Evolutionary conservation across 2,329 filamentous ascomycete species (phyloP).

Genomic region (Neophaeococcomyces mojaviensis): DNA sequence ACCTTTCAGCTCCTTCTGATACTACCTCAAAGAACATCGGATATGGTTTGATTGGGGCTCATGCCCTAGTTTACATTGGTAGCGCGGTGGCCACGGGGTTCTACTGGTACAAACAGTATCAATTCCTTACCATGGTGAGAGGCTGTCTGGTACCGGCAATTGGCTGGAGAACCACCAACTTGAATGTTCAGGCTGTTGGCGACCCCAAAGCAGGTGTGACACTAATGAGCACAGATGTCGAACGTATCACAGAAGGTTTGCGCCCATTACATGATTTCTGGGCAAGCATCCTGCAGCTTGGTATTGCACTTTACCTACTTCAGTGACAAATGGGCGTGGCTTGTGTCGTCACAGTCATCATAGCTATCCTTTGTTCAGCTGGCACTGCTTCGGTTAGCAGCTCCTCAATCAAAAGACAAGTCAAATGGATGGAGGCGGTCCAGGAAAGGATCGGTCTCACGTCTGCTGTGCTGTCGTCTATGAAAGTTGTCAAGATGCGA

Average conservation of each 20-base stretch:
- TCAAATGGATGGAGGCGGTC: conserved; percentile 37
- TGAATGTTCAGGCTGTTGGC: conserved; percentile 28
- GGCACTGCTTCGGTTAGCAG: neutral
- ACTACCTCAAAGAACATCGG: conserved; percentile 26
- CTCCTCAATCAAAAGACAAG: conserved; percentile 25
- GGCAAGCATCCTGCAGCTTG: conserved; percentile 39
- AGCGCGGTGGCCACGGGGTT: conserved; percentile 24
- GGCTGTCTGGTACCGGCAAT: conserved; percentile 43
- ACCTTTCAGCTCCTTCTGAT: neutral
- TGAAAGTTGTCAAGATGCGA: conserved; percentile 37
- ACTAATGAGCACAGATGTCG: conserved; percentile 42
- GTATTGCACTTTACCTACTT: conserved; percentile 38
- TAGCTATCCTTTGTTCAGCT: conserved; percentile 3
- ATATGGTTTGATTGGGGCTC: conserved; percentile 40
- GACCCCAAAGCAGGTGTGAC: conserved; percentile 37
- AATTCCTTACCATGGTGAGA: conserved; percentile 30
- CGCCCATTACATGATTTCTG: conserved; percentile 39
- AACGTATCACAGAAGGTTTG: conserved; percentile 35
- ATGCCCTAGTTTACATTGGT: conserved; percentile 36
- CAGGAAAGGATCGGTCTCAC: conserved; percentile 37
- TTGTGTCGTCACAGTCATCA: conserved; percentile 7
- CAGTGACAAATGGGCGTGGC: conserved; percentile 32
- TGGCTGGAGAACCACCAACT: conserved; percentile 40
- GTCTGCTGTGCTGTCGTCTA: conserved; percentile 31
- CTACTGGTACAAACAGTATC: neutral